A percentile compares a stretch with the other conserved stretches of the same genome.
phyloP scores from a whole-genome alignment of 106 monocot genomes.

The Platanthera guangdongensis region DNA sequence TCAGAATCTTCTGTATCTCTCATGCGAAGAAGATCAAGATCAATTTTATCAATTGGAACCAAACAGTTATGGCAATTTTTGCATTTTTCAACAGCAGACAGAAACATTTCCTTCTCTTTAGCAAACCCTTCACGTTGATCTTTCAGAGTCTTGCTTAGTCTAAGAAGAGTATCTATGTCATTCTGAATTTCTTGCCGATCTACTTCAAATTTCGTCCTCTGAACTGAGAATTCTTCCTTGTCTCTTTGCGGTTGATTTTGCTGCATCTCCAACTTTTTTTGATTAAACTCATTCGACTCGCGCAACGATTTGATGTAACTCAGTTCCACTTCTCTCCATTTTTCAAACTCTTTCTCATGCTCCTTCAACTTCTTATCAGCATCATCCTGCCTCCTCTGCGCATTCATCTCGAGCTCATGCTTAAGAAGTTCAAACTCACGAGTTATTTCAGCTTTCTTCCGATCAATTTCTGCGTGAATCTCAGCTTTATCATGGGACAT shows the following conservation, averaged over 20 bases:
- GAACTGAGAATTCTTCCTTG: conserved; percentile 34
- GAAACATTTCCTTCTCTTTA: conserved; percentile 59
- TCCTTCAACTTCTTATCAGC: conserved; percentile 38
- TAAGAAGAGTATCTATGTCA: conserved; percentile 62
- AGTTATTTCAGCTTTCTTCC: conserved; percentile 36
- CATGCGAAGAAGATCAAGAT: conserved; percentile 20
- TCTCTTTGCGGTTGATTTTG: conserved; percentile 50
- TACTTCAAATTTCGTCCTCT: conserved; percentile 47
- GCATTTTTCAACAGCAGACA: conserved; percentile 39
- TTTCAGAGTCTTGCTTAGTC: conserved; percentile 65
- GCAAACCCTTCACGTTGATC: conserved; percentile 59
- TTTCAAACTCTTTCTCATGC: conserved; percentile 40
- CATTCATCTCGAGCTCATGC: conserved; percentile 57
- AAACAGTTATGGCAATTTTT: conserved; percentile 69
- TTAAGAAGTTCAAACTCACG: conserved; percentile 36
- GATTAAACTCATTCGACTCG: conserved; percentile 36
- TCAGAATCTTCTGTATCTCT: conserved; percentile 25
- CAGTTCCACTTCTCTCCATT: conserved; percentile 36
- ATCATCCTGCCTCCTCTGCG: conserved; percentile 36
- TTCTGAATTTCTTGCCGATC: conserved; percentile 67
- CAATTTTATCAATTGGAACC: conserved; percentile 33
- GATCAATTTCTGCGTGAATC: conserved; percentile 38
- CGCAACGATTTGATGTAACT: conserved; percentile 40
- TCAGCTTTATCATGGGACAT: conserved; percentile 48
- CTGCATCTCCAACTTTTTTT: conserved; percentile 48